Evolutionary conservation across 1,284 basidiomycete genomes (phyloP).

Genomic region (Trichosporon ovoides): DNA sequence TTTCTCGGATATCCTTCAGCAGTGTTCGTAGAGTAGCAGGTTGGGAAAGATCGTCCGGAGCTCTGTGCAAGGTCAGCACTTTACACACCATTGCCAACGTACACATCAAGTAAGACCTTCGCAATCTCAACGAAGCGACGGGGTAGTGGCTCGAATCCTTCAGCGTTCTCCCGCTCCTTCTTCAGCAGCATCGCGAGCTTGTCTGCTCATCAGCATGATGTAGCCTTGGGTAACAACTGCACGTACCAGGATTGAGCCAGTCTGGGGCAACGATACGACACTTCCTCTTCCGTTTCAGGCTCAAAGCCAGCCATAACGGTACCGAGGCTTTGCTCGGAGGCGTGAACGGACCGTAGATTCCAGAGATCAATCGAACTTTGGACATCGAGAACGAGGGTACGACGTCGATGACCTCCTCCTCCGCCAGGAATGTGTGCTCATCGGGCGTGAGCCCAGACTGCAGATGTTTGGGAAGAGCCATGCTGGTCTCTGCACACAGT

Average conservation of each 20-base stretch:
- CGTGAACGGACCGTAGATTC: slow-evolving; percentile 84
- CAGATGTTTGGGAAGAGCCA: slow-evolving; percentile 50
- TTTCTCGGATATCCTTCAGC: slow-evolving; percentile 89
- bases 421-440: slow-evolving; percentile 80
- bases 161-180: slow-evolving; percentile 61
- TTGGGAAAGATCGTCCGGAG: slow-evolving; percentile 78
- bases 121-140: slow-evolving; percentile 83
- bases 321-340: slow-evolving; percentile 77
- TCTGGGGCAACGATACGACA: slow-evolving; percentile 83
- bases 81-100: neutral
- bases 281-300: slow-evolving; percentile 88
- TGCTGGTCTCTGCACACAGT: slow-evolving; percentile 22
- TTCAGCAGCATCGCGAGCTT: slow-evolving; percentile 66
- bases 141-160: slow-evolving; percentile 69
- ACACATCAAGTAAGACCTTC: slow-evolving; percentile 86
- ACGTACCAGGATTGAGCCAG: slow-evolving; percentile 80
- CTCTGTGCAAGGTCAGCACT: slow-evolving; percentile 55
- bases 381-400: slow-evolving; percentile 82
- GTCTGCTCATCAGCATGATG: slow-evolving; percentile 52
- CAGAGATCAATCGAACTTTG: slow-evolving; percentile 78
- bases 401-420: slow-evolving; percentile 72
- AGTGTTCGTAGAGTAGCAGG: slow-evolving; percentile 75
- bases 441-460: slow-evolving; percentile 50
- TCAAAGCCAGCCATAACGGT: slow-evolving; percentile 91
- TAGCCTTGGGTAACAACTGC: neutral